Base-by-base conservation (phyloP, 768 basidiomycete genomes). In the Leucocoprinus sp. region DNA sequence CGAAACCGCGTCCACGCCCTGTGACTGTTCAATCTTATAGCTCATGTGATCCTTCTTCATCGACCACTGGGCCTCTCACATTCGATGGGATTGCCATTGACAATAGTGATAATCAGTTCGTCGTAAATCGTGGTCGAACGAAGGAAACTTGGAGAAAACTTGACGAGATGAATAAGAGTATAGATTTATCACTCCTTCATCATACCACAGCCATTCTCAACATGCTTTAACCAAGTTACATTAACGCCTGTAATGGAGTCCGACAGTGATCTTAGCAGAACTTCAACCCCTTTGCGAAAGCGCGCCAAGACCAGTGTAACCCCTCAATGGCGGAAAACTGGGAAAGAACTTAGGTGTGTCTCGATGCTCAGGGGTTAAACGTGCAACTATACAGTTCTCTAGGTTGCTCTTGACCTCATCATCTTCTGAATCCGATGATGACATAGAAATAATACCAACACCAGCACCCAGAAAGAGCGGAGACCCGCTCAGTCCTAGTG, bases 101-200 rank as follows among this genome's bases (percentile, higher is more conserved):
- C 8, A 81, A 86, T 47, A 76, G 76, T 40, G 84, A 89, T 59
- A 76, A 74, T 12, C 66, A 76, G 60, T 89, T 88, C 53, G 74
- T 87, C 55, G 74, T 74, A 40, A 90, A 87, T 57, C 67, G 64
- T 35, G 72, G 72, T 48, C 68, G 83, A 41, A 75, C 75, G 4
- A 57, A 66, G 3, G 64, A 71, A 42, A 65, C 71, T 2, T 86
- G 85, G 82, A 75, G 68, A 56, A 71, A 70, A 47, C 59, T 89
- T 33, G 72, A 79, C 19, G 64, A 75, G 56, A 61, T 72, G 11
- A 70, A 69, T 36, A 76, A 76, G 60, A 72, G 86, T 85, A 51
- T 42, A 68, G 49, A 21, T 33, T 37, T n/a, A n/a, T n/a, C n/a
- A n/a, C n/a, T 24, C n/a, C 42, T 9, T 24, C 24, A 9, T 9